These are phyloP conservation scores for Haematococcus lacustris DNA, from an alignment of 139 green algal genomes.

Conservation along the genomic window DNA sequence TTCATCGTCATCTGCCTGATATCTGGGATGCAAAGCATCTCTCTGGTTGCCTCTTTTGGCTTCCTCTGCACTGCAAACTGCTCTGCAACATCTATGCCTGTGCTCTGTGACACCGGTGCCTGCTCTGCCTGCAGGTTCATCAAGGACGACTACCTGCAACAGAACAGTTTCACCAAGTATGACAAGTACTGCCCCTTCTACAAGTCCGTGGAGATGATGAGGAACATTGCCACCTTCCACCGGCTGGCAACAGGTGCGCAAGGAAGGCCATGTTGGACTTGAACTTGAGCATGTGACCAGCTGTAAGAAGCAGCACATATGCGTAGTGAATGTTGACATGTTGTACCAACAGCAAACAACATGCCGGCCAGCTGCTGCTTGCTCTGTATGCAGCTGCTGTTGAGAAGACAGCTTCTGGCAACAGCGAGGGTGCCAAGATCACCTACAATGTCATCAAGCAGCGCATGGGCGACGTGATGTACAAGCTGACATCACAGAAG, in stretches of 20 bases:
- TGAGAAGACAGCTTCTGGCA: constrained; percentile 75
- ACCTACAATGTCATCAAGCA: constrained; percentile 96
- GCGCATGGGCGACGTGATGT: constrained; percentile 83
- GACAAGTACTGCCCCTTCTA: constrained; percentile 96
- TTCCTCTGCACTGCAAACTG: too few relatives aligned
- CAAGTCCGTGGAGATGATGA: constrained; percentile 95
- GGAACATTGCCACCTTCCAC: constrained; percentile 88
- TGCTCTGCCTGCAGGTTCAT: constrained; percentile 75
- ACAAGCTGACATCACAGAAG: constrained; percentile 93
- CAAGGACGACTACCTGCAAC: constrained; percentile 98
- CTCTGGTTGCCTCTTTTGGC: too few relatives aligned
- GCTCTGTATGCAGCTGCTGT: constrained; percentile 58
- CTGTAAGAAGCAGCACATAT: too few relatives aligned
- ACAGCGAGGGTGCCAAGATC: constrained; percentile 75
- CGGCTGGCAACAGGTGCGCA: constrained; percentile 50
- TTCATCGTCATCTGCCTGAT: too few relatives aligned
- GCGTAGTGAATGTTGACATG: background rate
- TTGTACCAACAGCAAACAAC: too few relatives aligned
- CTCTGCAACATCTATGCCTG: too few relatives aligned
- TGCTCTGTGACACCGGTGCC: too few relatives aligned
- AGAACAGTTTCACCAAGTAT: constrained; percentile 95
- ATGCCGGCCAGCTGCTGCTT: too few relatives aligned
- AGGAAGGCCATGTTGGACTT: too few relatives aligned
- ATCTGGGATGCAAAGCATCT: too few relatives aligned
- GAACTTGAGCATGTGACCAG: too few relatives aligned